phyloP scores from a whole-genome alignment of 345 rosid species.

The Raphanus raphanistrum region DNA sequence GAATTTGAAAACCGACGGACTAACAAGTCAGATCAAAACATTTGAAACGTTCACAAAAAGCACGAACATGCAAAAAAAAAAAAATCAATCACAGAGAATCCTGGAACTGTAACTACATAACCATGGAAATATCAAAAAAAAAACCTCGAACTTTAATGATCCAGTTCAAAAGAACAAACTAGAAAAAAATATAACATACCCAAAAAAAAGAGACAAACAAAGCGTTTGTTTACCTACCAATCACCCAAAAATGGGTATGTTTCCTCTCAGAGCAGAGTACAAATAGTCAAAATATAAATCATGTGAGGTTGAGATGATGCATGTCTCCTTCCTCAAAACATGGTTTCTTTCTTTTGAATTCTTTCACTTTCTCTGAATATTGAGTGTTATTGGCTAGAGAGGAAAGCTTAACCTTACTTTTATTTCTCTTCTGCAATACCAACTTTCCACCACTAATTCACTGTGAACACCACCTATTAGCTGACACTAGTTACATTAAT shows the following conservation, averaged over 20 bases:
- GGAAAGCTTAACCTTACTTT: constrained; percentile 16
- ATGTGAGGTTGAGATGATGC: constrained; percentile 28
- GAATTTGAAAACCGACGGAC: not conserved
- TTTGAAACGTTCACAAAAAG: constrained; percentile 4
- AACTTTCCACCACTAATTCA: constrained; percentile 16
- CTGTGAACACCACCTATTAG: constrained; percentile 19
- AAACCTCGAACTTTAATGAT: not conserved
- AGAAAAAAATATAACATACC: constrained; percentile 13
- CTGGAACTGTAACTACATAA: not conserved
- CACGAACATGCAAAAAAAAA: constrained; percentile 16
- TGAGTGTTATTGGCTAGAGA: constrained; percentile 5
- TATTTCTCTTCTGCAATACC: not conserved
- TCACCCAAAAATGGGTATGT: constrained; percentile 7
- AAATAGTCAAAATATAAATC: not conserved
- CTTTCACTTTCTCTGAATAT: constrained; percentile 17
- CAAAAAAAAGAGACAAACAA: constrained; percentile 1
- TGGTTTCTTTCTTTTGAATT: not conserved
- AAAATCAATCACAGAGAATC: not conserved
- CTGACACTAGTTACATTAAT: constrained; percentile 10
- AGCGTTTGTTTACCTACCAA: constrained; percentile 21
- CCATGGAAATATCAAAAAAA: not conserved
- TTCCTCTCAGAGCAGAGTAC: constrained; percentile 22
- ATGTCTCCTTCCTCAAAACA: constrained; percentile 30
- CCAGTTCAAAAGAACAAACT: not conserved
- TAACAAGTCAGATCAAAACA: constrained; percentile 1